Evolutionary conservation across 257 asterid genomes (phyloP), one percentile per base, ranked within the genome.

Genomic region (Nyctanthes arbortristis): DNA sequence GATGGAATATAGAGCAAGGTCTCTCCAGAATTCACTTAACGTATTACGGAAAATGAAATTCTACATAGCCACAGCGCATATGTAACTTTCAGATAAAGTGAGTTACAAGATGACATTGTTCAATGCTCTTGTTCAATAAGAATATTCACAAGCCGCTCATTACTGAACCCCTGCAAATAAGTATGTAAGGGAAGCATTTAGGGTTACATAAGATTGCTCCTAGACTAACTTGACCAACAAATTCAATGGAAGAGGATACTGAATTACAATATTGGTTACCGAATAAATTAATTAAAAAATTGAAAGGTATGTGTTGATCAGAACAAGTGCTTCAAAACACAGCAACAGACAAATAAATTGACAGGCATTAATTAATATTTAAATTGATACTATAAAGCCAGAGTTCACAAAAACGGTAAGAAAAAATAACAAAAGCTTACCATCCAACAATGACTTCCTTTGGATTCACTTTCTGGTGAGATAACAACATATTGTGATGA

Each of bases 401-500:
- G 24, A 43, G 24, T 22, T 20, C 66, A 67, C 14, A 14, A 18
- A n/a, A 59, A 28, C 25, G n/a, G 36, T 9, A 36, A 35, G 0
- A 29, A 71, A 65, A 16, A 71, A 24, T 34, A 7, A 24, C 36
- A 37, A 65, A 36, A 35, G 0, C 57, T 80, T 86, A 93, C 99
- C 97, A 94, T 82, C 99, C 99, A 76, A 94, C 99, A 70, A 94
- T 86, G 73, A 81, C 90, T 85, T 91, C 99, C 90, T 92, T 91
- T 1, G 97, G 93, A 59, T 94, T 91, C 79, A 94, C 97, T 82
- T 88, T 93, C 84, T 88, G 97, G 54, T 94, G 97, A 16, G 99
- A 91, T 11, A 87, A 64, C 63, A 91, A 69, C 99, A 94, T 94
- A 64, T 89, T 94, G 66, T 87, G 91, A 77, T 94, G 99, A 67